phyloP scores from a whole-genome alignment of 352 stramenopile genomes.

The Globisporangium canariense region DNA sequence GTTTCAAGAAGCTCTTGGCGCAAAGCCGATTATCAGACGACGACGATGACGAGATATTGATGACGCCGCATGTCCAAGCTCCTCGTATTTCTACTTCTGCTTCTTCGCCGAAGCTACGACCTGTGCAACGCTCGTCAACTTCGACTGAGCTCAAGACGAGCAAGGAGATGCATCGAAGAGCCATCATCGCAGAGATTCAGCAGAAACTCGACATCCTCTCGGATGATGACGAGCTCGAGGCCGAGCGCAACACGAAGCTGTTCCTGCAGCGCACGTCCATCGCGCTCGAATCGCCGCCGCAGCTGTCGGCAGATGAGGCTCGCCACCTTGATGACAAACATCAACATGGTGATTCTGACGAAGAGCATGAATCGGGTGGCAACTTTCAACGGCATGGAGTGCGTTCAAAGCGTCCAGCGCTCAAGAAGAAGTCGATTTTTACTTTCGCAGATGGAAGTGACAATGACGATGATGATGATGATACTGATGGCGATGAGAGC shows the following conservation, averaged over 20 bases:
- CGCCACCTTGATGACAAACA: neutral
- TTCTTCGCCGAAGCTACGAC: neutral
- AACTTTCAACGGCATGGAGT: neutral
- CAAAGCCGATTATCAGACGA: neutral
- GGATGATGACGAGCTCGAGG: conserved; percentile 31
- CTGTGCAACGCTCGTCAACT: neutral
- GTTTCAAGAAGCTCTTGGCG: neutral
- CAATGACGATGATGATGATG: neutral
- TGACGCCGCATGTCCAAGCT: neutral
- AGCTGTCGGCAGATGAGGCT: neutral
- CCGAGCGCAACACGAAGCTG: conserved; percentile 29
- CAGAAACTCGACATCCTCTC: conserved; percentile 41
- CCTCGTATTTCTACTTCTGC: neutral
- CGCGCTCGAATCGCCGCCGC: neutral
- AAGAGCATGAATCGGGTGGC: neutral
- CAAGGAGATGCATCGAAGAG: conserved; percentile 22
- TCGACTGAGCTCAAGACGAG: neutral
- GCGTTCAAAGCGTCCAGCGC: no score
- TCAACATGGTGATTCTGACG: neutral
- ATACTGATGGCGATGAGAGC: neutral
- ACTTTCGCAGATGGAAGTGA: conserved; percentile 16
- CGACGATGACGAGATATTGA: neutral
- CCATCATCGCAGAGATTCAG: conserved; percentile 48
- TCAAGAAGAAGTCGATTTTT: conserved; percentile 25
- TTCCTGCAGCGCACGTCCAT: conserved; percentile 45